Conservation (phyloP, 139 green algal species). For the Mesotaenium endlicherianum region DNA sequence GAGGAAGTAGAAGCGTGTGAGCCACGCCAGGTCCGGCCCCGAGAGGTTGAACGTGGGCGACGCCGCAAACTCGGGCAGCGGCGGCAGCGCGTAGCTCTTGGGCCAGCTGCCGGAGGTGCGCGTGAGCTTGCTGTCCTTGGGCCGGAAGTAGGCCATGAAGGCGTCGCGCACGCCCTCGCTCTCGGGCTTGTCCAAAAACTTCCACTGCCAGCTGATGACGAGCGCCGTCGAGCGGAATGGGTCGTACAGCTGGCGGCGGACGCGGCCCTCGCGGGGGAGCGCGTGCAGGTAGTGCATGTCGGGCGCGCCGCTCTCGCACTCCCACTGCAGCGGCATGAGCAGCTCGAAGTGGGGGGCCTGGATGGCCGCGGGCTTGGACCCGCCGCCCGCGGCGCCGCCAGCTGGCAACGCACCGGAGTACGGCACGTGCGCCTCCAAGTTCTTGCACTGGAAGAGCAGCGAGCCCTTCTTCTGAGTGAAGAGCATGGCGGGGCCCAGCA, state of each 20-base stretch:
- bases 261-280: constrained; percentile 1
- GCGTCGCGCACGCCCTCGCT: not conserved
- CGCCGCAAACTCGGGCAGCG: not conserved
- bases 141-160: not conserved
- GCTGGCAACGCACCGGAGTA: no score
- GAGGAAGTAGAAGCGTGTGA: constrained; percentile 21
- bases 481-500: constrained; percentile 1
- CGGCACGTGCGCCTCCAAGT: constrained; percentile 2
- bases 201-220: constrained; percentile 30
- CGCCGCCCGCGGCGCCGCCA: not conserved
- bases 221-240: constrained; percentile 43
- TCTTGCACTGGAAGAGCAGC: not conserved
- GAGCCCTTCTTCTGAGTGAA: constrained; percentile 32
- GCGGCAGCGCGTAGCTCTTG: not conserved
- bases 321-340: constrained; percentile 32
- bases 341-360: constrained; percentile 33
- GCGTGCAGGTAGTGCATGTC: constrained; percentile 46
- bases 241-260: constrained; percentile 28
- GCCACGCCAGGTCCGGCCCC: constrained; percentile 16
- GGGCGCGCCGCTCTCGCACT: constrained; percentile 11
- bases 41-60: constrained; percentile 11
- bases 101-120: no score
- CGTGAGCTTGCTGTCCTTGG: no score
- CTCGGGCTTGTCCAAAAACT: constrained; percentile 26
- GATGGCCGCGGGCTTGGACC: not conserved